Evolutionary conservation across 306 rosid genomes (phyloP).

Genomic region (Adenanthera pavonina): DNA sequence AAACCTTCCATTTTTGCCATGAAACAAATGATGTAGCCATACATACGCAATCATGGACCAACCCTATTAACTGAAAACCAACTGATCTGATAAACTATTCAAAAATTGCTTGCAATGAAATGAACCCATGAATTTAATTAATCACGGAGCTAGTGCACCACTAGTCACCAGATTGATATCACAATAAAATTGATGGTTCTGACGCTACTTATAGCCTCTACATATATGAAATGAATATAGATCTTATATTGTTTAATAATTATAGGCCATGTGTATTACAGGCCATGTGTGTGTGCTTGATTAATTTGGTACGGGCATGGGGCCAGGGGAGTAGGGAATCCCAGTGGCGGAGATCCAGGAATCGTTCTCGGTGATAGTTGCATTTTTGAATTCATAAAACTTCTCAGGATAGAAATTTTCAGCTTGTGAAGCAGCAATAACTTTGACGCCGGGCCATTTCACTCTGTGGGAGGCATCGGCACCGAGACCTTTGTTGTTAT

Average conservation of each 20-base stretch:
- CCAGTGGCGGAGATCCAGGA: conserved; percentile 54
- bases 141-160: too few relatives aligned
- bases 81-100: too few relatives aligned
- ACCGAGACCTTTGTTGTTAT: conserved; percentile 63
- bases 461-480: conserved; percentile 36
- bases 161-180: too few relatives aligned
- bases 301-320: conserved; percentile 5
- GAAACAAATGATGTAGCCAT: too few relatives aligned
- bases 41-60: too few relatives aligned
- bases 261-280: too few relatives aligned
- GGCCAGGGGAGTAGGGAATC: conserved; percentile 42
- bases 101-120: too few relatives aligned
- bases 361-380: conserved; percentile 8
- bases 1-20: too few relatives aligned
- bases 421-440: conserved; percentile 35
- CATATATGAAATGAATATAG: neutral
- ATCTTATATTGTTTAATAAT: neutral
- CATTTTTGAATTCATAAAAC: conserved; percentile 40
- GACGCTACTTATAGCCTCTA: too few relatives aligned
- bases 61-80: too few relatives aligned
- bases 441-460: conserved; percentile 62
- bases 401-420: conserved; percentile 37
- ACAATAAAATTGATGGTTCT: too few relatives aligned
- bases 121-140: too few relatives aligned
- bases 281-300: neutral